Evolutionary conservation across 2,329 filamentous ascomycete genomes (phyloP).

Genomic region (Fusarium verrucosum): DNA sequence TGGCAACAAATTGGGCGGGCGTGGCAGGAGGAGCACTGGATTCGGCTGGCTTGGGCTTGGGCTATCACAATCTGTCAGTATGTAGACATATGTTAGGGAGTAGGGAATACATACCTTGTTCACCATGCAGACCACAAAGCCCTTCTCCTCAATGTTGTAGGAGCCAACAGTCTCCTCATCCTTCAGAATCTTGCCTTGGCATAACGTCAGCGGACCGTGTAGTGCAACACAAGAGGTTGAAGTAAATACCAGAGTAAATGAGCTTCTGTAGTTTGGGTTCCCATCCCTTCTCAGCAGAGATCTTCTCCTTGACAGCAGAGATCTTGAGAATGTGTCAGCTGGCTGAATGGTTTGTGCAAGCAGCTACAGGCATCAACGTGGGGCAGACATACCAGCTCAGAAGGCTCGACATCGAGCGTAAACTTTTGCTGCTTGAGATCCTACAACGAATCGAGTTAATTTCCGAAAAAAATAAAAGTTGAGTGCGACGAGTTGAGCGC

Average conservation of each 20-base stretch:
- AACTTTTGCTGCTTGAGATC: conserved; percentile 99
- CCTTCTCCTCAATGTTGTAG: conserved; percentile 99
- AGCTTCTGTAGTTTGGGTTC: conserved; percentile 90
- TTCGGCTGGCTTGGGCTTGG: conserved; percentile 73
- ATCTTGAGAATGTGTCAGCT: conserved; percentile 65
- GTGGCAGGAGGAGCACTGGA: conserved; percentile 69
- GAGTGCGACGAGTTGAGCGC: not conserved
- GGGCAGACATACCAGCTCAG: conserved; percentile 79
- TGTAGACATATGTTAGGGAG: not conserved
- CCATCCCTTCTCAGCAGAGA: conserved; percentile 92
- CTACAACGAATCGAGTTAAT: conserved; percentile 57
- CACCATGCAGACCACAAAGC: conserved; percentile 98
- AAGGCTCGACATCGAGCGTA: conserved; percentile 91
- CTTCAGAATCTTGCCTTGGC: conserved; percentile 92
- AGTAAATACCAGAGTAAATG: conserved; percentile 86
- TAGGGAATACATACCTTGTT: conserved; percentile 75
- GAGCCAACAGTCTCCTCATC: conserved; percentile 96
- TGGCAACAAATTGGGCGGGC: conserved; percentile 62
- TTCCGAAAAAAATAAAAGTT: not conserved
- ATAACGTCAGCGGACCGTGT: conserved; percentile 37
- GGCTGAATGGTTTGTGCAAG: conserved; percentile 20
- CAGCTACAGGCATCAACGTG: conserved; percentile 37
- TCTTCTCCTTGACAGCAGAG: conserved; percentile 90
- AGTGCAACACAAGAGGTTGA: not conserved
- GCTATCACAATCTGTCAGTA: conserved; percentile 44